Percentiles rank a stretch among this genome's conserved stretches.
phyloP scores from a whole-genome alignment of 2,329 filamentous ascomycete species.

The Diaporthe destruens region DNA sequence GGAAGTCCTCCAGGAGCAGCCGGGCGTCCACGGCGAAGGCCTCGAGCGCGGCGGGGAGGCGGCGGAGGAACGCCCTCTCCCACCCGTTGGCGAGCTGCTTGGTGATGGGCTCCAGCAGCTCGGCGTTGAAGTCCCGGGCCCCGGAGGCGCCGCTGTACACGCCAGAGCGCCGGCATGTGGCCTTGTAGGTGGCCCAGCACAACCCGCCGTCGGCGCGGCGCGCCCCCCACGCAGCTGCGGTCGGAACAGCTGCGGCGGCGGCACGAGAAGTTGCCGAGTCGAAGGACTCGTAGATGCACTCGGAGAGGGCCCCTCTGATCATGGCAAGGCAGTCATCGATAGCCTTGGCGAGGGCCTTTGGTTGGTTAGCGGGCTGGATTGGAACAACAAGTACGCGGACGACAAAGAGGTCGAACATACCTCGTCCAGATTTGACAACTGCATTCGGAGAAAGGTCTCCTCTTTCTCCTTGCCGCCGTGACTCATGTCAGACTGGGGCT shows the following conservation, averaged over 20 bases:
- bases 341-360: background rate
- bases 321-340: background rate
- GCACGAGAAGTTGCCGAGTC: background rate
- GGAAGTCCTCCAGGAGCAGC: background rate
- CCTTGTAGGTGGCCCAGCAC: conserved; percentile 10
- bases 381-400: background rate
- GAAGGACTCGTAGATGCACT: background rate
- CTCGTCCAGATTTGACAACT: background rate
- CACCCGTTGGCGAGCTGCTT: background rate
- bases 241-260: background rate
- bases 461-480: background rate
- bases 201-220: background rate
- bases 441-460: background rate
- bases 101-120: conserved; percentile 7
- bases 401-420: background rate
- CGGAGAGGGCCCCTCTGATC: background rate
- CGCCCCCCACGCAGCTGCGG: background rate
- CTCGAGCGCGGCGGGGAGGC: background rate
- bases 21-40: background rate
- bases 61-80: background rate
- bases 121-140: conserved; percentile 8
- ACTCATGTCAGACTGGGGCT: background rate
- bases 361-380: background rate
- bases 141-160: background rate
- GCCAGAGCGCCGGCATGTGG: background rate